phyloP scores from a whole-genome alignment of 163 green algal genomes.

The Prototheca wickerhamii region DNA sequence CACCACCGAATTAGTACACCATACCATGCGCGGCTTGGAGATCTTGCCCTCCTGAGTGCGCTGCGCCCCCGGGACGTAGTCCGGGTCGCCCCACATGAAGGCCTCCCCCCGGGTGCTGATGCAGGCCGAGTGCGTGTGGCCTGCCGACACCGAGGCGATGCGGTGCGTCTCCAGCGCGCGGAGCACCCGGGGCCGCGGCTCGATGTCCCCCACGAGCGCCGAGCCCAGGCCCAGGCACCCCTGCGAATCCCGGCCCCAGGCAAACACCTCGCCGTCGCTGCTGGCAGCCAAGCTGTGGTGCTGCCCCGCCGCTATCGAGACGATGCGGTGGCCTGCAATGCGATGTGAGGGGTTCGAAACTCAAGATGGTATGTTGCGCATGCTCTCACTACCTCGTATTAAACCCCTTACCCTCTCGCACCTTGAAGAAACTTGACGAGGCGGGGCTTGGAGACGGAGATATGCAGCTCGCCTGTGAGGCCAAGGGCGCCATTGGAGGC shows the following conservation, averaged over 20 bases:
- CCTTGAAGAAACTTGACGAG: conserved; percentile 2
- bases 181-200: conserved; percentile 38
- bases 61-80: background rate
- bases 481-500: conserved; percentile 42
- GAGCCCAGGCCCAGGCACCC: conserved; percentile 52
- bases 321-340: conserved; percentile 4
- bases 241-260: conserved; percentile 65
- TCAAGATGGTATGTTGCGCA: background rate
- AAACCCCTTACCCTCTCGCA: too few species aligned
- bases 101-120: conserved; percentile 9
- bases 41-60: background rate
- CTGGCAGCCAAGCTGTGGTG: conserved; percentile 43
- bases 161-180: conserved; percentile 20
- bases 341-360: background rate
- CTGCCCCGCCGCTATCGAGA: conserved; percentile 29
- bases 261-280: conserved; percentile 45
- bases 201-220: conserved; percentile 20
- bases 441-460: background rate
- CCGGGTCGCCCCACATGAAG: conserved; percentile 32
- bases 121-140: conserved; percentile 26
- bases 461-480: conserved; percentile 26
- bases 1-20: too few species aligned
- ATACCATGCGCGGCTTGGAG: background rate
- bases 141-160: conserved; percentile 9
- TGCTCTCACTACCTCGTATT: too few species aligned